phyloP scores from a whole-genome alignment of 2,329 filamentous ascomycete species.

The Pyrenochaeta sp. region DNA sequence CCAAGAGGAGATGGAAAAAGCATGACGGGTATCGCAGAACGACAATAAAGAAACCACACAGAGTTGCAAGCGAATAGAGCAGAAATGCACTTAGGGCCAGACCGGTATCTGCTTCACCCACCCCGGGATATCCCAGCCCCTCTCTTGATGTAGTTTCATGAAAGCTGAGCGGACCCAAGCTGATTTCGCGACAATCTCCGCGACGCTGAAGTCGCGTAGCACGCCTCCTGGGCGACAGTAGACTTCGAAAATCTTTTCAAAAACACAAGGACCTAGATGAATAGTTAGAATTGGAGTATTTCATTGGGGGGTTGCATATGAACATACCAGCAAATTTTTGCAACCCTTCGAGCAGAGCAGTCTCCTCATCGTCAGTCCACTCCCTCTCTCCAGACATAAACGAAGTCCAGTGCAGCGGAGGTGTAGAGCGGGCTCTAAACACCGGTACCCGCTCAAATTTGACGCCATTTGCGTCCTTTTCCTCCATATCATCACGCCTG shows the following conservation, averaged over 20 bases:
- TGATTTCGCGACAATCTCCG: constrained; percentile 38
- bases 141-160: constrained; percentile 20
- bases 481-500: constrained; percentile 25
- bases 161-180: constrained; percentile 26
- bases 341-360: constrained; percentile 44
- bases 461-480: constrained; percentile 51
- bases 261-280: constrained; percentile 31
- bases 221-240: constrained; percentile 35
- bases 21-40: not conserved
- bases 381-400: constrained; percentile 16
- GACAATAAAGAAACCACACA: not conserved
- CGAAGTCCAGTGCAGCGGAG: constrained; percentile 15
- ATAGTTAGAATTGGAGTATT: not conserved
- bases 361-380: constrained; percentile 45
- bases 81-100: constrained; percentile 17
- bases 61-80: not conserved
- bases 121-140: constrained; percentile 29
- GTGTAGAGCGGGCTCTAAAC: constrained; percentile 46
- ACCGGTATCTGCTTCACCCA: constrained; percentile 43
- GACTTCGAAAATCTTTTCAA: constrained; percentile 37
- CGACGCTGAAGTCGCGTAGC: constrained; percentile 40
- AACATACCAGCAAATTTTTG: constrained; percentile 35
- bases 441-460: constrained; percentile 50
- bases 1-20: not conserved
- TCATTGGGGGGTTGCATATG: not conserved